phyloP scores from a whole-genome alignment of 2,329 filamentous ascomycete species.

The Aspergillus phoenicis region DNA sequence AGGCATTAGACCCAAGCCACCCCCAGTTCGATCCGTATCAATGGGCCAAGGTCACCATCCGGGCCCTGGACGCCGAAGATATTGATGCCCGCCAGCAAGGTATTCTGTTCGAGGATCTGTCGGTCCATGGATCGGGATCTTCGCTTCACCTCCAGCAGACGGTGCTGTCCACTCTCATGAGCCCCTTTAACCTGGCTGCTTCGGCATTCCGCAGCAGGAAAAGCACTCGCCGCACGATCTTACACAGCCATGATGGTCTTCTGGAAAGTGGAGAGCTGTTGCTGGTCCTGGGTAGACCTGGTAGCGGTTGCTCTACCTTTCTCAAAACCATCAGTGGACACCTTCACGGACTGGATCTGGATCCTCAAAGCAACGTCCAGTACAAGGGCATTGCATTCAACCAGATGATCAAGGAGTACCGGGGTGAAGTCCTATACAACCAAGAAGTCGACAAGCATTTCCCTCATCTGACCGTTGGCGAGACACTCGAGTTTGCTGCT shows the following conservation, averaged over 20 bases:
- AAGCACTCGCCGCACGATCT: background rate
- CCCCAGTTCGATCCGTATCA: background rate
- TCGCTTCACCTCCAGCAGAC: background rate
- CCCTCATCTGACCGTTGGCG: conserved; percentile 64
- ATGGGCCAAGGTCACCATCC: background rate
- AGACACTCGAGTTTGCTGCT: conserved; percentile 75
- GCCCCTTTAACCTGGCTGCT: background rate
- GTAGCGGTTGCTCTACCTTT: conserved; percentile 4
- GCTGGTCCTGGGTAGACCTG: conserved; percentile 6
- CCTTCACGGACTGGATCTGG: background rate
- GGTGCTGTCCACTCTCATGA: background rate
- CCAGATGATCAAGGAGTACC: conserved; percentile 39
- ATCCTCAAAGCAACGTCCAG: background rate
- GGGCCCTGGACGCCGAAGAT: background rate
- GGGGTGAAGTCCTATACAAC: conserved; percentile 41
- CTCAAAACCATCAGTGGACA: background rate
- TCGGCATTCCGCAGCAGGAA: background rate
- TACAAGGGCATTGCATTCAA: conserved; percentile 29
- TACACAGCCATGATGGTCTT: conserved; percentile 2
- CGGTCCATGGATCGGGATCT: background rate
- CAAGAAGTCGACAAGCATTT: conserved; percentile 65
- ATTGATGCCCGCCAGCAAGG: background rate
- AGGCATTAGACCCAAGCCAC: background rate
- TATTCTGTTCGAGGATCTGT: background rate
- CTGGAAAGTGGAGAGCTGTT: conserved; percentile 4